Evolutionary conservation across 2,329 filamentous ascomycete genomes (phyloP), one percentile per base, ranked within the genome.

Genomic region (Penicillium hordei): DNA sequence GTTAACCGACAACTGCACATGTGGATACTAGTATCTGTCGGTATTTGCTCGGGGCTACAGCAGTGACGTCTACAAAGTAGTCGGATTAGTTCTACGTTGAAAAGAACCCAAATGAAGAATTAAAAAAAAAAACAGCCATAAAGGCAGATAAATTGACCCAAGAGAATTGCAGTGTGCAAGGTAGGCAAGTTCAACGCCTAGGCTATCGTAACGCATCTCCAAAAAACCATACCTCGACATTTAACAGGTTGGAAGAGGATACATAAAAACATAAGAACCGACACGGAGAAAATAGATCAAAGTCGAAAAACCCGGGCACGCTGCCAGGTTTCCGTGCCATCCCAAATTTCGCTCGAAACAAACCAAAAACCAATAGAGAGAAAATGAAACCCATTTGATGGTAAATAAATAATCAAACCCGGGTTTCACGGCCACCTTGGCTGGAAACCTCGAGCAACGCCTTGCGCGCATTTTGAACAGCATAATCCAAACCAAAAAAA

Each of bases 341-440:
- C 27, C 34, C 36, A 53, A 53, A 34, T 21, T 34, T 29, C 55
- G 49, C 49, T 57, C 13, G 33, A 57, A 57, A 57, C 25, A 46
- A 19, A 48, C 5, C 38, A 52, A 52, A 45, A 13, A 27, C 12
- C 31, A 10, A 29, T 15, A 34, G 12, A 23, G 21, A 27, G 12
- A 33, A n/a, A 38, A 33, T 3, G 12, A 5, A 25, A 40, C 6
- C 31, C 13, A n/a, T 36, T 36, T 8, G 23, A 31, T 5, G n/a
- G 13, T 17, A 34, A 51, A 31, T 9, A 17, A 25, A 52, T 5
- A 48, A 54, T 40, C 34, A 33, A 19, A 19, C 21, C 34, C 29
- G 27, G 34, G 29, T 49, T 31, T 49, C 52, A 17, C 29, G 17
- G 17, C 50, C 53, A 31, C 39, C 27, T 43, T 38, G 46, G 39